These are phyloP conservation scores for Powellomyces hirtus DNA, from an alignment of 192 early-diverging fungal species.

Conservation along the genomic window DNA sequence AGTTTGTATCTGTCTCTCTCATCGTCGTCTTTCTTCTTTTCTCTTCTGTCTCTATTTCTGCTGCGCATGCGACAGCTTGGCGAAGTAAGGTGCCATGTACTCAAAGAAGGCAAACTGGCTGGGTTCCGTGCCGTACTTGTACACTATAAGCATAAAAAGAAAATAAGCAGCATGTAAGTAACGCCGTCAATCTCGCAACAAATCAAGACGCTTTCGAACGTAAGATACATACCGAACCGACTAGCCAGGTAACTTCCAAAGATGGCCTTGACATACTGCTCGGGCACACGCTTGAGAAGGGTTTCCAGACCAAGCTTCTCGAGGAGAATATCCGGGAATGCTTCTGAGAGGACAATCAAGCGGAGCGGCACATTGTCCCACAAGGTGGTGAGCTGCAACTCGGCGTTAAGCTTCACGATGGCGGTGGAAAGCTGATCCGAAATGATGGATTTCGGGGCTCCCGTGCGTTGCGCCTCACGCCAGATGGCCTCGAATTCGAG, in stretches of 20 bases:
- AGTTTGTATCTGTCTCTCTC: too few species aligned
- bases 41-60: conserved; percentile 6
- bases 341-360: conserved; percentile 77
- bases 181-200: neutral
- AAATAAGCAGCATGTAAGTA: neutral
- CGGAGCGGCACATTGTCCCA: conserved; percentile 91
- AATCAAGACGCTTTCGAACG: neutral
- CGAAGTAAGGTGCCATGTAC: conserved; percentile 80
- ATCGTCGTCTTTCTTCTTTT: neutral
- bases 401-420: conserved; percentile 90
- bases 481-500: conserved; percentile 95
- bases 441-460: conserved; percentile 76
- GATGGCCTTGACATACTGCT: conserved; percentile 93
- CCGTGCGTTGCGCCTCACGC: conserved; percentile 78
- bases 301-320: conserved; percentile 88
- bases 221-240: conserved; percentile 61
- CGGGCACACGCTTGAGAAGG: conserved; percentile 85
- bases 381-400: conserved; percentile 85
- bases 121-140: conserved; percentile 91
- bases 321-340: conserved; percentile 90
- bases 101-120: conserved; percentile 98
- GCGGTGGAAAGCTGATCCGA: conserved; percentile 90
- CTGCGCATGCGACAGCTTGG: conserved; percentile 33
- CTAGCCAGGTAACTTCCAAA: conserved; percentile 95
- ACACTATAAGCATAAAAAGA: conserved; percentile 58